Percentiles rank a stretch among this genome's conserved stretches.
phyloP scores from a whole-genome alignment of 108 stramenopile genomes.

The Nitzschia palea region DNA sequence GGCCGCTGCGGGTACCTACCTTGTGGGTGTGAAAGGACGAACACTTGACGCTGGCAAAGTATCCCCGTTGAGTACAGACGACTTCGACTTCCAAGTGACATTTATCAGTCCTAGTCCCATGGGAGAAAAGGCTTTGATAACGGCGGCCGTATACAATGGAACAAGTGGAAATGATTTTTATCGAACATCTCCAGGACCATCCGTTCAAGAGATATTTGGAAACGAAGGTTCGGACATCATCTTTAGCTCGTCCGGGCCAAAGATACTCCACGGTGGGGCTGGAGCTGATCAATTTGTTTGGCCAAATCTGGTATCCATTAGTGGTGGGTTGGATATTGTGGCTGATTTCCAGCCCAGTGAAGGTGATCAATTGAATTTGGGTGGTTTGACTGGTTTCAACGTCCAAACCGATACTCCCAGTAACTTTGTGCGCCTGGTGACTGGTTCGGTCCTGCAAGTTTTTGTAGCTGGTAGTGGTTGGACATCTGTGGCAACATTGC shows the following conservation, averaged over 20 bases:
- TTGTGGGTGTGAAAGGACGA: neutral
- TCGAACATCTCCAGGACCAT: neutral
- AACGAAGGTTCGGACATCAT: neutral
- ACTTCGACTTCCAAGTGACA: slow-evolving; percentile 1
- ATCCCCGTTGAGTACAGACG: neutral
- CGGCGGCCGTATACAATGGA: neutral
- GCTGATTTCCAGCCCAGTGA: neutral
- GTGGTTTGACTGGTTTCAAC: neutral
- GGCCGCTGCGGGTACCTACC: neutral
- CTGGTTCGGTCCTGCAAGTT: neutral
- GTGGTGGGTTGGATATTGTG: neutral
- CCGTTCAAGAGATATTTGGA: neutral
- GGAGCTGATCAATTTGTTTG: slow-evolving; percentile 8
- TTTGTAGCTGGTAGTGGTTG: neutral
- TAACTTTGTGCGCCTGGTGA: neutral
- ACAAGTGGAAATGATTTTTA: neutral
- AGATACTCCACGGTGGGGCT: neutral
- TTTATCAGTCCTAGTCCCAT: neutral
- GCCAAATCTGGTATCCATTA: neutral
- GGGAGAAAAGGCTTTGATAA: neutral
- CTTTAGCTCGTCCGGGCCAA: neutral
- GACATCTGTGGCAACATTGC: neutral
- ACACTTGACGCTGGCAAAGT: neutral
- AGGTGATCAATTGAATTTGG: slow-evolving; percentile 1
- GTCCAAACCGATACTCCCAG: neutral